A percentile compares a stretch with the other conserved stretches of the same genome.
These are phyloP conservation scores for Raffaelea ambrosiae DNA, from an alignment of 2,329 filamentous ascomycete species.

Conservation along the genomic window DNA sequence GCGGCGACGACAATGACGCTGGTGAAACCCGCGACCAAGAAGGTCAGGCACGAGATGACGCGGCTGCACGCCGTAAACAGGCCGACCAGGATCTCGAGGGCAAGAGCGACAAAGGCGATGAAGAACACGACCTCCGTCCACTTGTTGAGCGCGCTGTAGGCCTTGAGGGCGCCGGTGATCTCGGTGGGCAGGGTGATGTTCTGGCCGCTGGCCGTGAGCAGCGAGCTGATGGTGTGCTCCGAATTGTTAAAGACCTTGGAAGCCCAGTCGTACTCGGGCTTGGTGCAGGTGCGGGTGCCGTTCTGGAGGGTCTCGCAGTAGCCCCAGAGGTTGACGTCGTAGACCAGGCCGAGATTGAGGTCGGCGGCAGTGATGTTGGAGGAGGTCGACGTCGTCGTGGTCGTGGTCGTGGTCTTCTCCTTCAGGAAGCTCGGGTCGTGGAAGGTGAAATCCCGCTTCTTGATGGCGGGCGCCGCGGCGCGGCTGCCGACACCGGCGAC, in stretches of 20 bases:
- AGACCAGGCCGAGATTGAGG: constrained; percentile 63
- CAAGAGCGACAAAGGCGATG: constrained; percentile 61
- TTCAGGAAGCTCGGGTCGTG: constrained; percentile 8
- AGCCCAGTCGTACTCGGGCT: constrained; percentile 68
- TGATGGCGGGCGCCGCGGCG: neutral
- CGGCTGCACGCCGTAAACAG: constrained; percentile 77
- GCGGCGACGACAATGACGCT: constrained; percentile 47
- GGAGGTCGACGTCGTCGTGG: constrained; percentile 14
- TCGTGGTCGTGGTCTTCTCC: neutral
- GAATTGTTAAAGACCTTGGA: constrained; percentile 61
- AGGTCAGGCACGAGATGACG: constrained; percentile 73
- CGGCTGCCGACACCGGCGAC: no score
- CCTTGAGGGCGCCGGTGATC: constrained; percentile 58
- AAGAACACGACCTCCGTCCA: constrained; percentile 82
- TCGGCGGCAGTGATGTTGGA: constrained; percentile 41
- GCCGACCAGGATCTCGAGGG: constrained; percentile 65
- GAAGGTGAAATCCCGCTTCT: constrained; percentile 1
- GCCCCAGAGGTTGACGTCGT: constrained; percentile 77
- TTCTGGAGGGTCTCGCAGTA: constrained; percentile 63
- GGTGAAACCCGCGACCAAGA: constrained; percentile 61
- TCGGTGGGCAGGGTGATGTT: constrained; percentile 59
- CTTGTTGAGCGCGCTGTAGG: constrained; percentile 56
- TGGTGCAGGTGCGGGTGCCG: constrained; percentile 57
- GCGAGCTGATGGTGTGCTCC: constrained; percentile 41
- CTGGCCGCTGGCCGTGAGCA: constrained; percentile 37